Evolutionary conservation across 768 basidiomycete genomes (phyloP).

Genomic region (Rhodotorula paludigena): DNA sequence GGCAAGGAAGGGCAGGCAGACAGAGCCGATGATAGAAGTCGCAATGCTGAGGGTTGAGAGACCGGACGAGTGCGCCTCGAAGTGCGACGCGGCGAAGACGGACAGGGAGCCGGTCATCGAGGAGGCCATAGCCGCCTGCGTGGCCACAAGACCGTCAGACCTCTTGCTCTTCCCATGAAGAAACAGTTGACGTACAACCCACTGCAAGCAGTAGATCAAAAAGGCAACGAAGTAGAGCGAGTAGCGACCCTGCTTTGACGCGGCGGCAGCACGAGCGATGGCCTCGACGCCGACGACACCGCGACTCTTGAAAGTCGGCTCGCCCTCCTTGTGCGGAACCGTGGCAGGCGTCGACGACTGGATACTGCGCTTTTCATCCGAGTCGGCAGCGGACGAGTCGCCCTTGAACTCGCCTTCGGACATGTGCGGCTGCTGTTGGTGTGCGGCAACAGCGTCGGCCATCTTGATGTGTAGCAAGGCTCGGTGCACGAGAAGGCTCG

Average conservation of each 20-base stretch:
- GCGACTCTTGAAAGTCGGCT: conserved; percentile 27
- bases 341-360: too few relatives aligned
- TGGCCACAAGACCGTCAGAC: not conserved
- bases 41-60: conserved; percentile 45
- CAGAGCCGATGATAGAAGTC: conserved; percentile 42
- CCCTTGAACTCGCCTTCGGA: too few relatives aligned
- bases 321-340: too few relatives aligned
- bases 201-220: not conserved
- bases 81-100: conserved; percentile 45
- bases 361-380: too few relatives aligned
- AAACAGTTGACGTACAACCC: too few relatives aligned
- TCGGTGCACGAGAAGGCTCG: too few relatives aligned
- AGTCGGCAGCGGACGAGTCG: too few relatives aligned
- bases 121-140: not conserved
- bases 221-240: conserved; percentile 4
- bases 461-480: too few relatives aligned
- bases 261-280: not conserved
- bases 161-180: not conserved
- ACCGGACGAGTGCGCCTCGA: conserved; percentile 43
- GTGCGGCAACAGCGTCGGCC: too few relatives aligned
- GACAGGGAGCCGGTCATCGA: conserved; percentile 27
- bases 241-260: conserved; percentile 9
- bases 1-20: conserved; percentile 39
- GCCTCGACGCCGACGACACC: conserved; percentile 30
- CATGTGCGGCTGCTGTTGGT: too few relatives aligned